phyloP scores from a whole-genome alignment of 1,139 yeast species.

The Zygosaccharomyces pseudobailii region DNA sequence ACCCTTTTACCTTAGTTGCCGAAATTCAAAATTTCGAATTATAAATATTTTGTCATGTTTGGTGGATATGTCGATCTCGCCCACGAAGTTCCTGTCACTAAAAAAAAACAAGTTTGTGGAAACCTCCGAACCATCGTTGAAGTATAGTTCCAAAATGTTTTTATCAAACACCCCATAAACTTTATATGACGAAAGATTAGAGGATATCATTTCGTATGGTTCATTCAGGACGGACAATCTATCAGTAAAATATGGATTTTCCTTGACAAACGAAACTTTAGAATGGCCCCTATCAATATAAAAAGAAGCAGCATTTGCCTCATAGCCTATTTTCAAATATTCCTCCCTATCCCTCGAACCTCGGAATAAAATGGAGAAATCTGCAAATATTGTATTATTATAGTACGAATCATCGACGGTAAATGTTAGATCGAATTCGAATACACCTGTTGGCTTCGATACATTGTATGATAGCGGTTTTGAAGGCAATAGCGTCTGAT shows the following conservation, averaged over 20 bases:
- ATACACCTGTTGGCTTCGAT: constrained; percentile 4
- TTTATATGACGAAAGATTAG: constrained; percentile 15
- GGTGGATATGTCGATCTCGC: not conserved
- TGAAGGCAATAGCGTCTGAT: not conserved
- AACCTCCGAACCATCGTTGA: constrained; percentile 29
- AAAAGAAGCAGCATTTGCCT: constrained; percentile 20
- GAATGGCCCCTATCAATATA: constrained; percentile 25
- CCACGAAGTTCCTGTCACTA: constrained; percentile 16
- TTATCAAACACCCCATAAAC: constrained; percentile 32
- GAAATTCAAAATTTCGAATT: too few relatives aligned
- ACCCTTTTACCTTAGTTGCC: too few relatives aligned
- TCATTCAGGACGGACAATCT: constrained; percentile 8
- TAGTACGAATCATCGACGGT: constrained; percentile 13
- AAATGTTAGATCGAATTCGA: constrained; percentile 17
- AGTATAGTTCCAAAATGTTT: constrained; percentile 31
- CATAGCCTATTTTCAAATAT: constrained; percentile 22
- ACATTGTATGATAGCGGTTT: not conserved
- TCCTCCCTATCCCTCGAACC: constrained; percentile 15
- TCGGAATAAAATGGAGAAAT: constrained; percentile 13
- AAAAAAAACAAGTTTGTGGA: constrained; percentile 29
- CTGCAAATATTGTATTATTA: constrained; percentile 13
- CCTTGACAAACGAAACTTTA: constrained; percentile 14
- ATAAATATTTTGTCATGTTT: too few relatives aligned
- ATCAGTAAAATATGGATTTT: constrained; percentile 21
- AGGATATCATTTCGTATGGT: too few relatives aligned